A percentile compares a stretch with the other conserved stretches of the same genome.
Conservation (phyloP, 148 eudicot genomes). For the Vaccinium macrocarpon region DNA sequence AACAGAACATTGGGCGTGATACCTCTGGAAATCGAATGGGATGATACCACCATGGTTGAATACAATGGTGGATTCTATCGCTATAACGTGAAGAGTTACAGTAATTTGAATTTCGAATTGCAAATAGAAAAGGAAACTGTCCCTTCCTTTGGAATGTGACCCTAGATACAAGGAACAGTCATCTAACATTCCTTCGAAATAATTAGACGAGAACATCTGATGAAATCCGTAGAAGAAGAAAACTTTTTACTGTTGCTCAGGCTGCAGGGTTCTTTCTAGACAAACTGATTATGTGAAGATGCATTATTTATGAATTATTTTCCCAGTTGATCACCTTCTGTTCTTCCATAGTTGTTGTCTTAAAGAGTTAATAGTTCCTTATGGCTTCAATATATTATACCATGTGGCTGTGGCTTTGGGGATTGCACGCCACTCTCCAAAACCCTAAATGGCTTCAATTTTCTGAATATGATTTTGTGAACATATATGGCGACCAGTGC, state of each 20-base stretch:
- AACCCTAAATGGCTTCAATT: not conserved
- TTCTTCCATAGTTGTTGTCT: not conserved
- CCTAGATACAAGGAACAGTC: not conserved
- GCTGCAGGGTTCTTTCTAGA: not conserved
- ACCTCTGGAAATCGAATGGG: not conserved
- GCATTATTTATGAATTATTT: not conserved
- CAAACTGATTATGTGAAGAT: not conserved
- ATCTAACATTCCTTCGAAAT: not conserved
- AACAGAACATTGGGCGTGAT: not conserved
- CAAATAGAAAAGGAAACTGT: not conserved
- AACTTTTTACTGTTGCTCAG: not conserved
- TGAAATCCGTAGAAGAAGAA: not conserved
- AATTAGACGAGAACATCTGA: not conserved
- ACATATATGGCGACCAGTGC: no score
- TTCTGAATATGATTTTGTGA: not conserved
- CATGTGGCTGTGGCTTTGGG: no score
- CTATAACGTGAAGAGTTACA: not conserved
- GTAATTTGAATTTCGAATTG: not conserved
- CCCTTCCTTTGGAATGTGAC: not conserved
- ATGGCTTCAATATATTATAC: no score
- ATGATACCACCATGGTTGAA: not conserved
- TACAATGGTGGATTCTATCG: not conserved
- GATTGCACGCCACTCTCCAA: no score
- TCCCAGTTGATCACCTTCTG: not conserved
- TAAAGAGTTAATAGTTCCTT: not conserved